Evolutionary conservation across 2,329 filamentous ascomycete species (phyloP).

Genomic region (Xylaria hypoxylon): DNA sequence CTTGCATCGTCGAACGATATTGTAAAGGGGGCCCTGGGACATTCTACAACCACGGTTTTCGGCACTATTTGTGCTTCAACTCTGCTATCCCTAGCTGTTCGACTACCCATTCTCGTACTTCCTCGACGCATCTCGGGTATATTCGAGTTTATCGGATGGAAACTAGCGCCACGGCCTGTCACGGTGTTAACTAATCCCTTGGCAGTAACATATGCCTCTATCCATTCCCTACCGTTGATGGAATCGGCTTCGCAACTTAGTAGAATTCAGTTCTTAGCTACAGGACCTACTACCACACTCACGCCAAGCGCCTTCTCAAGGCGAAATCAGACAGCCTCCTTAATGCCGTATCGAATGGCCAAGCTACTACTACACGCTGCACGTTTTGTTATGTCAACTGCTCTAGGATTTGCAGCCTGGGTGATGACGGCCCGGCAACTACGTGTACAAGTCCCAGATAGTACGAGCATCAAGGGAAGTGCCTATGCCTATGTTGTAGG

Average conservation of each 20-base stretch:
- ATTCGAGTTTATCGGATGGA: conserved; percentile 79
- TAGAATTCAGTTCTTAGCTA: conserved; percentile 83
- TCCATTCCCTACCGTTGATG: conserved; percentile 87
- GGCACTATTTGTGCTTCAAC: conserved; percentile 93
- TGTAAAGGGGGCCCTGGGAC: conserved; percentile 82
- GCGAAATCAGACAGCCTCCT: conserved; percentile 59
- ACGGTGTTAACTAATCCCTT: conserved; percentile 89
- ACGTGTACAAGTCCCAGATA: conserved; percentile 67
- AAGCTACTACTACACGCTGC: conserved; percentile 93
- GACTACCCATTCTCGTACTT: conserved; percentile 85
- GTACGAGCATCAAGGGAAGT: conserved; percentile 75
- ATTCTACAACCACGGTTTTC: conserved; percentile 87
- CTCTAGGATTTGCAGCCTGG: conserved; percentile 95
- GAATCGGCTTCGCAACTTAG: conserved; percentile 82
- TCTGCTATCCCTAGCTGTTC: conserved; percentile 80
- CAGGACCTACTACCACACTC: conserved; percentile 78
- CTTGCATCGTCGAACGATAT: conserved; percentile 82
- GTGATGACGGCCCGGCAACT: conserved; percentile 89
- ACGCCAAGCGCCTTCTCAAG: conserved; percentile 65
- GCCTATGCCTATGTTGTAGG: conserved; percentile 96
- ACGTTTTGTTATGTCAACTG: conserved; percentile 89
- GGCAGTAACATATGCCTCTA: conserved; percentile 90
- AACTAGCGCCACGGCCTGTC: conserved; percentile 85
- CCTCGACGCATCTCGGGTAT: conserved; percentile 75
- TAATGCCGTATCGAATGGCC: conserved; percentile 90